Base-by-base conservation (phyloP, 768 basidiomycete genomes). In the Crassisporium funariophilum region DNA sequence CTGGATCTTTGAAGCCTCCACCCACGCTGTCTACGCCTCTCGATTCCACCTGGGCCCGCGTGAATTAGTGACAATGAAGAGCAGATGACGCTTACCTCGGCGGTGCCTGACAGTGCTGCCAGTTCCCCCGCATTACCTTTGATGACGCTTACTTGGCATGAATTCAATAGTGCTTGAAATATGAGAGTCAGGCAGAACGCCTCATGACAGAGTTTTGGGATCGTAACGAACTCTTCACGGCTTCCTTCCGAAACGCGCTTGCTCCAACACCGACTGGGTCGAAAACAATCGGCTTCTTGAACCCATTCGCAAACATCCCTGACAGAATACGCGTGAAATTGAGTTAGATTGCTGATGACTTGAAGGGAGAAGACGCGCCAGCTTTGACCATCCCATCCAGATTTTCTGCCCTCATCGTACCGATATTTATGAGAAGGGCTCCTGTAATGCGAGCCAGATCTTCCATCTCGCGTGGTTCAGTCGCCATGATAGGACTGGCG, bases 81-180 rank as follows among this genome's bases (percentile, higher is more conserved):
- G 41, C 17, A 38, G 23, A 1, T 16, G 23, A 16, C 29, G 46
- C 52, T 12, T 35, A 88, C 93, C 73, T 95, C 95, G 11, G 64
- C 64, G 0, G 88, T 88, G n/a, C 84, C 78, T 2, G 84, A 80
- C 8, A 95, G 63, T 0, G 87, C 78, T 0, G 84, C 91, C 16
- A 98, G 82, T 68, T 98, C 95, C 12, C 81, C 90, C 0, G 91
- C 88, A 59, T 98, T 97, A 3, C 94, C 94, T 67, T 98, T 98
- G 67, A 98, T 94, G 16, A 95, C 88, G 13, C 87, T 85, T 9
- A 86, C 83, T 65, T 95, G 92, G 82, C 88, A 95, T 17, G 71
- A 67, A 47, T 86, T 71, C 15, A 95, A 67, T 10, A 95, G 73
- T 45, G 82, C 90, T 83, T 62, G 17, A 7, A 27, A 10, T 4